A percentile compares a stretch with the other conserved stretches of the same genome.
These are phyloP conservation scores for Aureobasidium subglaciale DNA, from an alignment of 2,329 filamentous ascomycete genomes.

Conservation along the genomic window DNA sequence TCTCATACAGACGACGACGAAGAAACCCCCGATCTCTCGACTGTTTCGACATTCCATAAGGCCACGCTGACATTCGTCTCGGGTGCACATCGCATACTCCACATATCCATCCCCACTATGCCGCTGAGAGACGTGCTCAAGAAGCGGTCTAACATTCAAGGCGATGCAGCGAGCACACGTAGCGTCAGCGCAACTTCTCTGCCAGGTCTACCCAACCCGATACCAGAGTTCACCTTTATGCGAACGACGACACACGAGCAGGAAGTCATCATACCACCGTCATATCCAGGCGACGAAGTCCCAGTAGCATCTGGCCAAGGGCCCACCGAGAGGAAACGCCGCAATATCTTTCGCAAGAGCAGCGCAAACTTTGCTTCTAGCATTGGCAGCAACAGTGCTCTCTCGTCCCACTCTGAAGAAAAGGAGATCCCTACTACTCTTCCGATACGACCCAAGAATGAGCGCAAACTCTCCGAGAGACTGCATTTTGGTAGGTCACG, in stretches of 20 bases:
- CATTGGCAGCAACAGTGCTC: neutral
- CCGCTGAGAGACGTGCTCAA: conserved; percentile 23
- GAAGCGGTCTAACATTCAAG: conserved; percentile 16
- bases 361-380: neutral
- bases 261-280: conserved; percentile 69
- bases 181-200: neutral
- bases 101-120: neutral
- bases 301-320: neutral
- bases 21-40: neutral
- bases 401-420: neutral
- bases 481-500: conserved; percentile 50
- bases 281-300: conserved; percentile 38
- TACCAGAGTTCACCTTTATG: conserved; percentile 72
- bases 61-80: neutral
- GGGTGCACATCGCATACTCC: neutral
- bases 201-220: neutral
- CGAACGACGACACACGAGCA: conserved; percentile 75
- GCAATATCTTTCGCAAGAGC: conserved; percentile 14
- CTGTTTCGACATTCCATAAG: conserved; percentile 1
- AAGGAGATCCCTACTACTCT: neutral
- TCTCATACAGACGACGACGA: neutral
- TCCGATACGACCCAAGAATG: conserved; percentile 25
- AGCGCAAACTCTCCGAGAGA: conserved; percentile 57
- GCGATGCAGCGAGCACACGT: conserved; percentile 1
- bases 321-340: conserved; percentile 8